Evolutionary conservation across 148 eudicot species (phyloP).

Genomic region (Cornus controversa): DNA sequence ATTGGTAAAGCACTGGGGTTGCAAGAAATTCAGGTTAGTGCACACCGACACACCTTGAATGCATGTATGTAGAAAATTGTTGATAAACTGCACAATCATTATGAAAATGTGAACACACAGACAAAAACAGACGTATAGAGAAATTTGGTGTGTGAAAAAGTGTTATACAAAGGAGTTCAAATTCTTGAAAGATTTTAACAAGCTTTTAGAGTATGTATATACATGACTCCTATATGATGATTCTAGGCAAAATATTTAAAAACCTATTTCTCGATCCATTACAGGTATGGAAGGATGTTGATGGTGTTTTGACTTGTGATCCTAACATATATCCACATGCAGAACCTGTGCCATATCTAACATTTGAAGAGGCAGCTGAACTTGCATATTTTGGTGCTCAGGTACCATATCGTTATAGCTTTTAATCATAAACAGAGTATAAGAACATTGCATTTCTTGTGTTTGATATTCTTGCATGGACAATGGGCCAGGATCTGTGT

Average conservation of each 20-base stretch:
- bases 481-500: background rate
- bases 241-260: background rate
- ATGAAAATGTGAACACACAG: background rate
- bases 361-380: slow-evolving; percentile 98
- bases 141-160: background rate
- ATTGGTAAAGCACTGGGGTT: slow-evolving; percentile 94
- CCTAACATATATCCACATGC: slow-evolving; percentile 80
- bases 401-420: slow-evolving; percentile 36
- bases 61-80: background rate
- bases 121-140: too few relatives aligned
- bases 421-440: background rate
- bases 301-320: slow-evolving; percentile 97
- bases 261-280: slow-evolving; percentile 1
- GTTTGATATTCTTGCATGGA: background rate
- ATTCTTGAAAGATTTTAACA: background rate
- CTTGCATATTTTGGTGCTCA: slow-evolving; percentile 99
- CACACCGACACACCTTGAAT: background rate
- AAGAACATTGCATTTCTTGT: background rate
- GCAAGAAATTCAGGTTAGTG: slow-evolving; percentile 84
- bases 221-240: background rate
- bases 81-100: background rate
- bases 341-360: slow-evolving; percentile 82
- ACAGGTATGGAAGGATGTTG: slow-evolving; percentile 99
- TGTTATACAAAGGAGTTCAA: background rate
- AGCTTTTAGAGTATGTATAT: background rate